Base-by-base conservation (phyloP, 2,329 filamentous ascomycete species). In the Ustilaginoidea virens region DNA sequence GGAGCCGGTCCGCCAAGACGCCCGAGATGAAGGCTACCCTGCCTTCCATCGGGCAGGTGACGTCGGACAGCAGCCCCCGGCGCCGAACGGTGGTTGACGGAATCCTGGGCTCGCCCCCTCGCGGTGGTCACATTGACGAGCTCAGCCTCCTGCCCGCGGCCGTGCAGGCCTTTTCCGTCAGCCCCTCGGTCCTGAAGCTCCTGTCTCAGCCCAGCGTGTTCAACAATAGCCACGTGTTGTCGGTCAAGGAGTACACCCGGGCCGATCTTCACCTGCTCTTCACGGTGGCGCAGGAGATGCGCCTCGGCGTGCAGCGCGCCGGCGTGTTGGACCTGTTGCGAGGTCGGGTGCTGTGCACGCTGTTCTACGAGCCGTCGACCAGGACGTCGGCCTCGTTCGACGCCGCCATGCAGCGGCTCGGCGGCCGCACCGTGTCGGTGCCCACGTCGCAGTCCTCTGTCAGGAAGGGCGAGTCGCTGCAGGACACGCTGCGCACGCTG, bases 311-410 rank as follows among this genome's bases (percentile, higher is more conserved):
- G 17, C 82, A 96, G 58, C 78, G 86, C 28, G 79, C 92, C 45
- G 90, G 90, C 34, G 80, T 90, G 17, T 66, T 98, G 28, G 78
- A 90, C 46, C 67, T 92, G 32, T 72, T 98, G 36, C 81, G 80
- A 44, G 85, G 86, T 17, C 75, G 80, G 25, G 72, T 98, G 9
- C 68, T 98, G 21, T 83, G 79, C 58, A 90, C 82, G 2, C 74
- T 98, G 61, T 98, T 98, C 69, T 98, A 86, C 55, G 90, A 98
- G 64, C 90, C 90, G 2, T 96, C 87, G 1, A 98, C 90, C 3
- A 73, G 90, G 31, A 98, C 90, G 5, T 94, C 87, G 9, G 74
- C 81, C 21, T 98, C 90, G 4, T 98, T 98, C 45, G 90, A 98
- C 49, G 81, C 87, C 32, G 90, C 90, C 23, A 98, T 98, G 90